These are phyloP conservation scores for Eutrema heterophyllum DNA, from an alignment of 345 rosid species.

Conservation along the genomic window DNA sequence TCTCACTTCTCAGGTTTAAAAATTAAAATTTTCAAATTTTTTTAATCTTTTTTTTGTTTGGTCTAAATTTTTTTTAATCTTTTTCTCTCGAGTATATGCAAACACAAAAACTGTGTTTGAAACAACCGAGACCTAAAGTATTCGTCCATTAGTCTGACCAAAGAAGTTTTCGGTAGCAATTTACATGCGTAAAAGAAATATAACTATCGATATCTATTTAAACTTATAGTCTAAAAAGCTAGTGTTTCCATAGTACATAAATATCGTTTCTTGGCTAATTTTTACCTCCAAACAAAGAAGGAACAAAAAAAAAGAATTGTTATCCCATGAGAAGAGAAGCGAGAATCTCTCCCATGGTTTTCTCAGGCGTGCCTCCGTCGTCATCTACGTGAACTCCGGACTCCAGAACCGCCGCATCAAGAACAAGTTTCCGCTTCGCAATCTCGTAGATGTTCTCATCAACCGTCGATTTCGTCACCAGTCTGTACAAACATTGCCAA, in stretches of 20 bases:
- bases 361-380: slow-evolving; percentile 54
- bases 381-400: slow-evolving; percentile 60
- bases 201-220: slow-evolving; percentile 7
- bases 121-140: not conserved
- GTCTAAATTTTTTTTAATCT: too few species aligned
- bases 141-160: not conserved
- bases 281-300: slow-evolving; percentile 14
- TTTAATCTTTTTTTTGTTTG: too few species aligned
- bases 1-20: too few species aligned
- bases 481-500: slow-evolving; percentile 35
- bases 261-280: slow-evolving; percentile 20
- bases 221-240: slow-evolving; percentile 5
- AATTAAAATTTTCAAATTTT: too few species aligned
- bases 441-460: slow-evolving; percentile 94
- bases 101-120: too few species aligned
- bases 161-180: not conserved
- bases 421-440: slow-evolving; percentile 70
- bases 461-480: slow-evolving; percentile 87
- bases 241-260: slow-evolving; percentile 11
- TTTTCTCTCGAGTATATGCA: too few species aligned
- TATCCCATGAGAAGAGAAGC: slow-evolving; percentile 74
- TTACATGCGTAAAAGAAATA: not conserved
- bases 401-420: slow-evolving; percentile 93
- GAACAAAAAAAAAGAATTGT: not conserved
- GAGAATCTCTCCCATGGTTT: slow-evolving; percentile 88